Evolutionary conservation across 202 grass and related monocot species (phyloP).

Genomic region (Miscanthus sacchariflorus): DNA sequence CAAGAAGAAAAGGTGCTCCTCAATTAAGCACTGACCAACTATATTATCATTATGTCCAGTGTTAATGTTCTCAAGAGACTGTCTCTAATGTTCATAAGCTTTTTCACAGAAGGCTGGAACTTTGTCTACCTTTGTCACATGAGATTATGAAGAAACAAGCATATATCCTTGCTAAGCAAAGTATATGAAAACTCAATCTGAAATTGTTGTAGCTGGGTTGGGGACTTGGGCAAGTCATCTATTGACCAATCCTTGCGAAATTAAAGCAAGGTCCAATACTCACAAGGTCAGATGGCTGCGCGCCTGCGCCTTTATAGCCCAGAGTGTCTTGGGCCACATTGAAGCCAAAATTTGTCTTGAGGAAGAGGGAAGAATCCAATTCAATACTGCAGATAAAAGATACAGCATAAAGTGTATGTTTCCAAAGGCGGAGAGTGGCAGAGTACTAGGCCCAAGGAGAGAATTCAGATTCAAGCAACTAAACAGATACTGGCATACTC

Average conservation of each 20-base stretch:
- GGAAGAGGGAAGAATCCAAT: slow-evolving; percentile 29
- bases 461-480: not conserved
- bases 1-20: not conserved
- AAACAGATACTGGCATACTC: not conserved
- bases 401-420: not conserved
- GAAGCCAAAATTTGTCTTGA: slow-evolving; percentile 25
- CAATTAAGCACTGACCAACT: not conserved
- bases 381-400: not conserved
- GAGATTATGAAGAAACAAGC: too few species aligned
- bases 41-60: not conserved
- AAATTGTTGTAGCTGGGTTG: not conserved
- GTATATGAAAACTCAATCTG: not conserved
- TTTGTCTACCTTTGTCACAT: not conserved
- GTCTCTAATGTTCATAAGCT: not conserved
- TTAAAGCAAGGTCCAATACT: too few species aligned
- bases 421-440: not conserved
- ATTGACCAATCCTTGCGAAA: too few species aligned
- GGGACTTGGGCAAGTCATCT: not conserved
- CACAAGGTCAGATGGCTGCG: too few species aligned
- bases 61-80: not conserved
- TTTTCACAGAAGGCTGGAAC: not conserved
- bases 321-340: not conserved
- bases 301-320: too few species aligned
- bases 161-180: not conserved
- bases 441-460: not conserved